Evolutionary conservation across 164 flowering plant genomes (phyloP).

Genomic region (Magnolia kwangsiensis): DNA sequence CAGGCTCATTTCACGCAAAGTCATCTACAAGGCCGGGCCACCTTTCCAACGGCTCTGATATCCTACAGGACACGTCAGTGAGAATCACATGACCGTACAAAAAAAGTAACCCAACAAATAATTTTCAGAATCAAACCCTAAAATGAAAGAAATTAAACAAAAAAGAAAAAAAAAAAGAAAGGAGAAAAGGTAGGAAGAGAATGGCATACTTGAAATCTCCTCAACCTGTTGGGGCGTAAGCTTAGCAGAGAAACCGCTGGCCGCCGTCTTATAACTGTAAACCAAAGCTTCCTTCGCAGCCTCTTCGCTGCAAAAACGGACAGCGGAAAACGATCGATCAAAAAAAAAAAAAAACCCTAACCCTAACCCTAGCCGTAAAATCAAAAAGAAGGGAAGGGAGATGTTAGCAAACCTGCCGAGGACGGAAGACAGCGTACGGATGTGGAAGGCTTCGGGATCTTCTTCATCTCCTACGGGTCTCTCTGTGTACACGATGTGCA

Average conservation of each 20-base stretch:
- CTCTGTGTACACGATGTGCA: constrained; percentile 72
- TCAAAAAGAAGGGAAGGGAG: not conserved
- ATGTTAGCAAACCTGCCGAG: constrained; percentile 53
- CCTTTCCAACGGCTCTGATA: too few species aligned
- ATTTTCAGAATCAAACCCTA: not conserved
- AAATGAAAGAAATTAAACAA: not conserved
- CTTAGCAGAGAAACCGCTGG: constrained; percentile 87
- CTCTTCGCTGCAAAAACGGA: constrained; percentile 50
- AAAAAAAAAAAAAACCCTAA: constrained; percentile 3
- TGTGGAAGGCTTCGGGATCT: constrained; percentile 53
- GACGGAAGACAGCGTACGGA: constrained; percentile 62
- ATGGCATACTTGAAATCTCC: constrained; percentile 50
- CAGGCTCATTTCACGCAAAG: too few species aligned
- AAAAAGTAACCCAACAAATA: too few species aligned
- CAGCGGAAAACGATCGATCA: not conserved
- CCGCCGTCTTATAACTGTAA: constrained; percentile 83
- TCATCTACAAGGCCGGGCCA: too few species aligned
- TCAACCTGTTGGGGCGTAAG: constrained; percentile 79
- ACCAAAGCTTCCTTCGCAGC: constrained; percentile 79
- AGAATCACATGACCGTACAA: too few species aligned
- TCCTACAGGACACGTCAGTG: too few species aligned
- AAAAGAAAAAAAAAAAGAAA: not conserved
- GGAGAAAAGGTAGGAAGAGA: not conserved
- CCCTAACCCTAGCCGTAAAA: not conserved
- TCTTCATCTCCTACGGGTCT: constrained; percentile 34